phyloP scores from a whole-genome alignment of 2,329 filamentous ascomycete genomes.

The Aspergillus fumigatus region DNA sequence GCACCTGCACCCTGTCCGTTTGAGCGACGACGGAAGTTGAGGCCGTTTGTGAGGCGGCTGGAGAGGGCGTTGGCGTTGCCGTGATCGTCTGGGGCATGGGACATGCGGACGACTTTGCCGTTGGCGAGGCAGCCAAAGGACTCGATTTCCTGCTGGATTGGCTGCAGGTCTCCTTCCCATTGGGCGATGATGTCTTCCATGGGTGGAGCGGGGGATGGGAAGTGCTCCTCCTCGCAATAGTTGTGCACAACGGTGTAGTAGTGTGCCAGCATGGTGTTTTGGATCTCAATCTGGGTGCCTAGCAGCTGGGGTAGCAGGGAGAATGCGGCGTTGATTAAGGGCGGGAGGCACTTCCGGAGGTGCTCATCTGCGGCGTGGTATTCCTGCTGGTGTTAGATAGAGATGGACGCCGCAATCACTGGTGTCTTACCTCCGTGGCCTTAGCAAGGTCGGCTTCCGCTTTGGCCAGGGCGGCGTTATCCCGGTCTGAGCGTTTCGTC shows the following conservation, averaged over 20 bases:
- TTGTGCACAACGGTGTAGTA: constrained; percentile 73
- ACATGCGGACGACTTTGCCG: constrained; percentile 52
- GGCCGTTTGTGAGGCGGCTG: constrained; percentile 32
- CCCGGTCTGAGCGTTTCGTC: constrained; percentile 64
- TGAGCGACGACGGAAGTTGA: constrained; percentile 30
- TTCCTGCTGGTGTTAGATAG: constrained; percentile 45
- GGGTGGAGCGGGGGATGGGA: constrained; percentile 67
- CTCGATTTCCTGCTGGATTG: constrained; percentile 64
- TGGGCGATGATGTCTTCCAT: constrained; percentile 65
- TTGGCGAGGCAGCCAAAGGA: constrained; percentile 58
- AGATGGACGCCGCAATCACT: background rate
- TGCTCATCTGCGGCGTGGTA: constrained; percentile 73
- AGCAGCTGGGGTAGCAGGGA: constrained; percentile 70
- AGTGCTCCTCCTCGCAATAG: constrained; percentile 64
- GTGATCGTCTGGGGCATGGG: constrained; percentile 12
- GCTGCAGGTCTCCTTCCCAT: constrained; percentile 62
- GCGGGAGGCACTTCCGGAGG: constrained; percentile 66
- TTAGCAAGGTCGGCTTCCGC: constrained; percentile 65
- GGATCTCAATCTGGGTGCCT: constrained; percentile 66
- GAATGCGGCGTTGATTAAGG: constrained; percentile 65
- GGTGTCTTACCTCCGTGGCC: constrained; percentile 55
- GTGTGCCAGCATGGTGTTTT: constrained; percentile 71
- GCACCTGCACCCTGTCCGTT: constrained; percentile 23
- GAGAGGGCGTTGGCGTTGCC: constrained; percentile 41
- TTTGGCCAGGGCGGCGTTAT: constrained; percentile 66